Base-by-base conservation (phyloP, 495 filamentous ascomycete genomes). In the Sphaerosporella brunnea region DNA sequence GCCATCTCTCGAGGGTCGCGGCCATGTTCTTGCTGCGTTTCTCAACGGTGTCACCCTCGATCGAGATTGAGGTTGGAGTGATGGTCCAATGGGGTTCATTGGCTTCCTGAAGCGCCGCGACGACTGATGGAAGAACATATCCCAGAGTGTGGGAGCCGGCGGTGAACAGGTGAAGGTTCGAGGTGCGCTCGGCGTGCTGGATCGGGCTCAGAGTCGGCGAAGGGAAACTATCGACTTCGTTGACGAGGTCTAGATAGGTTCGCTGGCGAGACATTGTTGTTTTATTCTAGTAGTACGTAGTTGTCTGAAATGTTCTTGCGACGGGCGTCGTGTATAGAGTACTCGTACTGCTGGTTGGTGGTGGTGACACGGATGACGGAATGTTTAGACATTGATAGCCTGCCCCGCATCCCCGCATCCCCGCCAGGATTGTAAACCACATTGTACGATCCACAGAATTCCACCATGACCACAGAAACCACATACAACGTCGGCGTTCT, bases 401-500 rank as follows among this genome's bases (percentile, higher is more conserved):
- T 32, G 18, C 15, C 15, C 16, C 15, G 35, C 16, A 37, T 9
- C 35, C 35, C 35, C 35, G 35, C 35, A 37, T 9, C 35, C 35
- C 35, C 35, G 35, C 35, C 7, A 11, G n/a, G n/a, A n/a, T n/a
- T n/a, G n/a, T n/a, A n/a, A n/a, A n/a, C n/a, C n/a, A n/a, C n/a
- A n/a, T n/a, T n/a, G n/a, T n/a, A 32, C 28, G 7, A 32, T 7
- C 13, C 28, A 7, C 2, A 43, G 9, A 10, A 24, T 25, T 20
- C 40, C 24, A 34, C 43, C 1, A 46, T 46, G 43, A n/a, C 43
- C 10, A 10, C 43, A 23, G 13, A 15, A 46, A 46, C 56, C 10
- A 60, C 61, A 30, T 63, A 87, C 19, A 70, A 62, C 52, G 81
- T 77, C 23, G 82, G 78, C 11, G 82, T 97, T 36, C 71, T 97